These are phyloP conservation scores for Chytriomyces sp. DNA, from an alignment of 192 early-diverging fungal species.

Conservation along the genomic window DNA sequence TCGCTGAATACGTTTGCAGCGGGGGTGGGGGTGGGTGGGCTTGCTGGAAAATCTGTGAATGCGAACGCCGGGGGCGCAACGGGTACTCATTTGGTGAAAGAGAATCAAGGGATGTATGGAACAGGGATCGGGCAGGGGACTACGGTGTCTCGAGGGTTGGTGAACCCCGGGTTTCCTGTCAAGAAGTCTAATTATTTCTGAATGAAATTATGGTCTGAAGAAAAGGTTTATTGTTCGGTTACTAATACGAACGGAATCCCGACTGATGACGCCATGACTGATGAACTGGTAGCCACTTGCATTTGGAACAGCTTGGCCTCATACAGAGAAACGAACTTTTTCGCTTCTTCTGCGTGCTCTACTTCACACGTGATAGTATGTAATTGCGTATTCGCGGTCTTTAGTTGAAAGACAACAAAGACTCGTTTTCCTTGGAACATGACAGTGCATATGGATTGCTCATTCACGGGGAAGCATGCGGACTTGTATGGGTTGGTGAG, in stretches of 20 bases:
- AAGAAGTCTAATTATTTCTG: constrained; percentile 29
- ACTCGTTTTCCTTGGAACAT: too few relatives aligned
- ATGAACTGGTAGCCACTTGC: neutral
- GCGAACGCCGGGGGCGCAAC: neutral
- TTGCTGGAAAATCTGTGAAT: constrained; percentile 4
- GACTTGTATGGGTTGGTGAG: too few relatives aligned
- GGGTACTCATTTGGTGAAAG: neutral
- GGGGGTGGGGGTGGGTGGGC: neutral
- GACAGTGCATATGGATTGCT: too few relatives aligned
- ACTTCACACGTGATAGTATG: too few relatives aligned
- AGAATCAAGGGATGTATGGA: constrained; percentile 5
- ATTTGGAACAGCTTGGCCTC: neutral
- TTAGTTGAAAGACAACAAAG: too few relatives aligned
- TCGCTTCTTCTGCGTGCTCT: too few relatives aligned
- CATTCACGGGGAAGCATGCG: too few relatives aligned
- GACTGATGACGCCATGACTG: too few relatives aligned
- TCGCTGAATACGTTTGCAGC: constrained; percentile 4
- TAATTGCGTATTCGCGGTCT: too few relatives aligned
- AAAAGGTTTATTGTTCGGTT: too few relatives aligned
- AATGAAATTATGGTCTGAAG: too few relatives aligned
- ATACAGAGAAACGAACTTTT: neutral
- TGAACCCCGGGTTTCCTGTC: neutral
- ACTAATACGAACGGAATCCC: too few relatives aligned
- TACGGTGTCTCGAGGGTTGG: neutral
- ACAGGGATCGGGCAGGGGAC: neutral